Percentiles rank a stretch among this genome's conserved stretches.
Evolutionary conservation across 768 basidiomycete species (phyloP).

Genomic region (Podaxis mareebaensis): DNA sequence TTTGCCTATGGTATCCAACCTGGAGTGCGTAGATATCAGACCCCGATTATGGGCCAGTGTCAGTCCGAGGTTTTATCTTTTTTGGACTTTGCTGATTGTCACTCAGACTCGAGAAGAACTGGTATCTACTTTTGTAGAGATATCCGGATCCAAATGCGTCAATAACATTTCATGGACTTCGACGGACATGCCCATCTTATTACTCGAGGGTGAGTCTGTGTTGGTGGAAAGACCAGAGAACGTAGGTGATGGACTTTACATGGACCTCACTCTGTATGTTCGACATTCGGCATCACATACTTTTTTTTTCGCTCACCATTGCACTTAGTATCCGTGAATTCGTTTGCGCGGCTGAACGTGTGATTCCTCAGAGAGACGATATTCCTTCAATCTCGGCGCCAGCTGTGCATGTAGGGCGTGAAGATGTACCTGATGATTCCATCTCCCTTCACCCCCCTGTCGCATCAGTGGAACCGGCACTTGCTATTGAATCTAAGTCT

Average conservation of each 20-base stretch:
- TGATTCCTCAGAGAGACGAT: neutral
- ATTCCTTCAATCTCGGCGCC: neutral
- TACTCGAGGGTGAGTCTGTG: slow-evolving; percentile 5
- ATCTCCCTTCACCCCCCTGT: neutral
- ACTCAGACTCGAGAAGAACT: slow-evolving; percentile 8
- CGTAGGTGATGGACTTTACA: neutral
- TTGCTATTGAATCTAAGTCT: neutral
- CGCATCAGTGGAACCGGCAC: neutral
- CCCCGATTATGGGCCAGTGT: slow-evolving; percentile 11
- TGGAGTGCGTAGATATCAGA: neutral
- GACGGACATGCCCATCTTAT: slow-evolving; percentile 13
- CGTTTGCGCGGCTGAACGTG: neutral
- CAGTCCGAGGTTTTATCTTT: neutral
- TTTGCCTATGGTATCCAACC: neutral
- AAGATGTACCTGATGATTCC: neutral
- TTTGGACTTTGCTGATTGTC: neutral
- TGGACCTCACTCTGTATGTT: slow-evolving; percentile 11
- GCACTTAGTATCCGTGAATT: neutral
- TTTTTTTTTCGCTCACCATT: neutral
- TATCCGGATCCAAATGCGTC: slow-evolving; percentile 14
- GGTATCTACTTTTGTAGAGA: slow-evolving; percentile 5
- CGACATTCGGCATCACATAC: neutral
- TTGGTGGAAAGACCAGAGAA: slow-evolving; percentile 1
- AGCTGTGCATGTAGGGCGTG: neutral
- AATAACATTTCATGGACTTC: slow-evolving; percentile 10